Evolutionary conservation across 768 basidiomycete species (phyloP), one percentile per base, ranked within the genome.

Genomic region (Guyanaporus albipodus): DNA sequence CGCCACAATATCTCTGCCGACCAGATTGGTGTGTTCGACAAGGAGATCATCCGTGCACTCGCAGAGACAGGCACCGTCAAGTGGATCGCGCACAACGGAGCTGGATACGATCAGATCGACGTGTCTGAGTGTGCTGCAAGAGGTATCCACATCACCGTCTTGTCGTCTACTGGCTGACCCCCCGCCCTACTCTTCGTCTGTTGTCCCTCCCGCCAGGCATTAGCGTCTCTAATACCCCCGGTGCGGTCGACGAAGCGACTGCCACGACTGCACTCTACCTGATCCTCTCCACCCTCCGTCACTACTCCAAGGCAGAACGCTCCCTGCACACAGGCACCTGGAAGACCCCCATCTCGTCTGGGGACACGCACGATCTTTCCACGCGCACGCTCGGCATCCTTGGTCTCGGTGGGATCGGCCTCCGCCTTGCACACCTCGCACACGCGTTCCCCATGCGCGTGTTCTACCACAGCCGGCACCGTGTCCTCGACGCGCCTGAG

Each of bases 61-160:
- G 83, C 90, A 1, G 50, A 45, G 33, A 60, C 39, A 4, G 52
- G 73, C 1, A 74, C 72, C 17, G 75, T 94, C 52, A 83, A 83
- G 59, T 92, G 87, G 84, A 90, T 95, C 61, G 88, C 85, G 1
- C 91, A 92, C 65, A 93, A 93, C 47, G 93, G 92, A 10, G 91
- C 93, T 0, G 91, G 93, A 0, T 96, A 96, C 62, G 91, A 96
- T 62, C 82, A 84, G 50, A 85, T 95, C 53, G 86, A 93, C 59
- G 80, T 92, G 14, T 64, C 68, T 7, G 85, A 84, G 4, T 85
- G 85, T 64, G 87, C 79, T 59, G 78, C 74, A 9, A 76, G 76
- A 65, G 87, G 89, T 86, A 55, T 15, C 65, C 8, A 2, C n/a
- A 33, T 4, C 18, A 12, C 19, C 19, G 6, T 15, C 22, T 2